A percentile compares a stretch with the other conserved stretches of the same genome.
These are phyloP conservation scores for Helotiales sp. DNA, from an alignment of 2,329 filamentous ascomycete species.

Conservation along the genomic window DNA sequence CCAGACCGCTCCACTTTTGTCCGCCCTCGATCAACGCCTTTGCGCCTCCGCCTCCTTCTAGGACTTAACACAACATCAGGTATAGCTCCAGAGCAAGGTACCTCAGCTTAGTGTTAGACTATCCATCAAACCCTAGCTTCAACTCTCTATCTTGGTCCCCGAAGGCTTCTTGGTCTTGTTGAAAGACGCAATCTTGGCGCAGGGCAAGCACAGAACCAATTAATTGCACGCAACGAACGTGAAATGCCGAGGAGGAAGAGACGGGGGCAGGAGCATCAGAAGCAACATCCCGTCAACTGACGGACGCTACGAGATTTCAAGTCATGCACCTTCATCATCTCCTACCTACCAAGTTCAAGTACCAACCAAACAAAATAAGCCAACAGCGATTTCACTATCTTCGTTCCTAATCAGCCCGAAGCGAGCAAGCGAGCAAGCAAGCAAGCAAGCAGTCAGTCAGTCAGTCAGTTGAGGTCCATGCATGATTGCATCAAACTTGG, in stretches of 20 bases:
- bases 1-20: neutral
- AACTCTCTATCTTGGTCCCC: neutral
- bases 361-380: neutral
- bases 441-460: too few species aligned
- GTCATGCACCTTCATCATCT: neutral
- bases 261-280: neutral
- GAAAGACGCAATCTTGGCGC: neutral
- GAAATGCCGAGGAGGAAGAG: neutral
- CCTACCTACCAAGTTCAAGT: neutral
- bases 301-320: constrained; percentile 1
- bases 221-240: neutral
- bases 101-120: neutral
- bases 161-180: neutral
- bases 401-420: neutral
- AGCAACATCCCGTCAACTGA: constrained; percentile 2
- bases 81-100: neutral
- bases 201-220: neutral
- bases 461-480: neutral
- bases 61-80: neutral
- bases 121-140: neutral
- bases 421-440: neutral
- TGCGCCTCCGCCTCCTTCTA: neutral
- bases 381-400: neutral
- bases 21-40: neutral
- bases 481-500: too few species aligned